These are phyloP conservation scores for Aspergillus biplanus DNA, from an alignment of 495 filamentous ascomycete genomes.

Conservation along the genomic window DNA sequence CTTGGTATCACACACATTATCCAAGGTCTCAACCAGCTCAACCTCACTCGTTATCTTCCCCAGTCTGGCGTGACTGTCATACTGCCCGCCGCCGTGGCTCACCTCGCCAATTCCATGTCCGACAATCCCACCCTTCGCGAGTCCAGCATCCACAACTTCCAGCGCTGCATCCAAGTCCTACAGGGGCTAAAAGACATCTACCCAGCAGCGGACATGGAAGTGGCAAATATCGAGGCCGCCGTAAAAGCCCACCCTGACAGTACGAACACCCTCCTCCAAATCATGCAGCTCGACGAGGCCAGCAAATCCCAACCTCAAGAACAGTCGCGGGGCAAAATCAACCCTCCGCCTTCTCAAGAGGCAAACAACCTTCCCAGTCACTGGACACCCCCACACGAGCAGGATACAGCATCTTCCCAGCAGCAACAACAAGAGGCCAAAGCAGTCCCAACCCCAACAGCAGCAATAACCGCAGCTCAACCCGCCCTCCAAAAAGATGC, in stretches of 20 bases:
- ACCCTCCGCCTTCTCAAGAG: constrained; percentile 13
- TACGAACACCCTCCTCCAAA: constrained; percentile 38
- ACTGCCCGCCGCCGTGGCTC: constrained; percentile 83
- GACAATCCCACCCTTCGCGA: constrained; percentile 66
- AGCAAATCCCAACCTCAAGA: constrained; percentile 19
- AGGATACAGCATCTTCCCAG: constrained; percentile 7
- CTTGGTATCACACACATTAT: constrained; percentile 76
- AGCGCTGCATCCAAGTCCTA: constrained; percentile 78
- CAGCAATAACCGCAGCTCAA: not conserved
- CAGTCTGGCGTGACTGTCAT: constrained; percentile 86
- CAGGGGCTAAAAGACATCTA: constrained; percentile 78
- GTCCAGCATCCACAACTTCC: constrained; percentile 70
- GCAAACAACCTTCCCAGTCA: constrained; percentile 7
- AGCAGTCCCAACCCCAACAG: not conserved
- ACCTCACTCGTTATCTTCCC: constrained; percentile 75
- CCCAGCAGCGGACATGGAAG: constrained; percentile 78
- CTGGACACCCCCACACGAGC: constrained; percentile 20
- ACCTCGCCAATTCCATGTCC: constrained; percentile 81
- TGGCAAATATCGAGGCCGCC: constrained; percentile 78
- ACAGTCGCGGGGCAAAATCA: constrained; percentile 21
- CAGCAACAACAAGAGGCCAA: not conserved
- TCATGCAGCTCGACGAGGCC: constrained; percentile 39
- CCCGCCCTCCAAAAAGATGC: constrained; percentile 10
- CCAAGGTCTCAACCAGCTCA: constrained; percentile 65
- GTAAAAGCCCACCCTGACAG: constrained; percentile 56